Conservation (phyloP, 192 early-diverging fungal genomes). For the Umbelopsis sp. region DNA sequence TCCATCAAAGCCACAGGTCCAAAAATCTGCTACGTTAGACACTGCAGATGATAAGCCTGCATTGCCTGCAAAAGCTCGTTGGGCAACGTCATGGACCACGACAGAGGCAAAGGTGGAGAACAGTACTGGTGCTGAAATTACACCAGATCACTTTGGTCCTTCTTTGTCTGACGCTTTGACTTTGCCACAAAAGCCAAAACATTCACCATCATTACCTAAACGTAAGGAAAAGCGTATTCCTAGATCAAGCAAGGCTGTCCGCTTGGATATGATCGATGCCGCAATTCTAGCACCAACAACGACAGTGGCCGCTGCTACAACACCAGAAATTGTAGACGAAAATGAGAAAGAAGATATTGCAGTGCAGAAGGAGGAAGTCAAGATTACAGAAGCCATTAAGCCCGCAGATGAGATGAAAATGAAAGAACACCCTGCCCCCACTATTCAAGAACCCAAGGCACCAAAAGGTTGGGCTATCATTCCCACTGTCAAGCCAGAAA, state of each 20-base stretch:
- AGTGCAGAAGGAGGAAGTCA: background rate
- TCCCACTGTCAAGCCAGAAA: constrained; percentile 17
- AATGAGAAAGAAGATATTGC: background rate
- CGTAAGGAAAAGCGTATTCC: constrained; percentile 37
- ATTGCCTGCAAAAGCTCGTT: constrained; percentile 52
- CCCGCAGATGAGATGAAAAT: background rate
- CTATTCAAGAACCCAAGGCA: constrained; percentile 17
- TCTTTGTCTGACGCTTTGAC: constrained; percentile 36
- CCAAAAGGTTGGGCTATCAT: background rate
- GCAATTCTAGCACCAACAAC: background rate
- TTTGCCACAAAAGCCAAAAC: constrained; percentile 43
- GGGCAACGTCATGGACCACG: constrained; percentile 41
- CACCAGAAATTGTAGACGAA: background rate
- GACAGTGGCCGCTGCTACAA: background rate
- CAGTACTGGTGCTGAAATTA: constrained; percentile 22
- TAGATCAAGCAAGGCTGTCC: constrained; percentile 30
- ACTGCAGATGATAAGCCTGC: constrained; percentile 25
- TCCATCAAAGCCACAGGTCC: background rate
- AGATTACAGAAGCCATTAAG: background rate
- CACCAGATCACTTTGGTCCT: constrained; percentile 41
- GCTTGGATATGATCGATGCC: constrained; percentile 18
- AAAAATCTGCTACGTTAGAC: background rate
- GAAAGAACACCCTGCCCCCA: constrained; percentile 8
- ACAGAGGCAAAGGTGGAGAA: background rate
- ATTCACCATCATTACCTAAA: constrained; percentile 17